Evolutionary conservation across 1,284 basidiomycete genomes (phyloP).

Genomic region (Ganoderma sinense): DNA sequence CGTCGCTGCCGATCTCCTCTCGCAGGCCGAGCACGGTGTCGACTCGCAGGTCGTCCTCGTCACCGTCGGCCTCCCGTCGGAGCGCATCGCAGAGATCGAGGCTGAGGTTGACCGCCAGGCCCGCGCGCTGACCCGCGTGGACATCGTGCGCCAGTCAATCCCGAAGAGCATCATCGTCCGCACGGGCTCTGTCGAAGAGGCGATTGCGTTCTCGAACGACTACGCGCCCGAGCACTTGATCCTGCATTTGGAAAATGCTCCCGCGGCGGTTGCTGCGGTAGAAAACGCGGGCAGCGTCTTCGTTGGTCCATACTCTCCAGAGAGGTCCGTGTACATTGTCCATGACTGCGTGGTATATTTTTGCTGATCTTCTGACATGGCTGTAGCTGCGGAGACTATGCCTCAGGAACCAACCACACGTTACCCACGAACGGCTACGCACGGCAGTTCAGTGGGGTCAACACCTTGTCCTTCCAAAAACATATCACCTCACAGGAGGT

Average conservation of each 20-base stretch:
- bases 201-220: conserved; percentile 91
- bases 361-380: conserved; percentile 7
- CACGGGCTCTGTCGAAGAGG: conserved; percentile 73
- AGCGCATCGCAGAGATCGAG: conserved; percentile 80
- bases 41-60: conserved; percentile 98
- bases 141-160: conserved; percentile 92
- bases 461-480: conserved; percentile 98
- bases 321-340: conserved; percentile 67
- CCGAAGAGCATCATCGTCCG: conserved; percentile 92
- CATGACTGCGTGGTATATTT: neutral
- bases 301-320: conserved; percentile 93
- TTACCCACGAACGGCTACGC: conserved; percentile 96
- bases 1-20: conserved; percentile 95
- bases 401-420: conserved; percentile 98
- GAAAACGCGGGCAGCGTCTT: conserved; percentile 97
- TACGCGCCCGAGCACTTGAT: conserved; percentile 99
- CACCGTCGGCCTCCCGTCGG: conserved; percentile 72
- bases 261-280: conserved; percentile 69
- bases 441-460: conserved; percentile 97
- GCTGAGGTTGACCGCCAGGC: conserved; percentile 91
- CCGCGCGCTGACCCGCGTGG: conserved; percentile 84
- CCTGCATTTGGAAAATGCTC: conserved; percentile 82
- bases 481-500: conserved; percentile 98
- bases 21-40: conserved; percentile 97
- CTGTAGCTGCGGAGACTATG: conserved; percentile 94